These are phyloP conservation scores for Zoysia japonica DNA, from an alignment of 176 grass and related monocot genomes.

Conservation along the genomic window DNA sequence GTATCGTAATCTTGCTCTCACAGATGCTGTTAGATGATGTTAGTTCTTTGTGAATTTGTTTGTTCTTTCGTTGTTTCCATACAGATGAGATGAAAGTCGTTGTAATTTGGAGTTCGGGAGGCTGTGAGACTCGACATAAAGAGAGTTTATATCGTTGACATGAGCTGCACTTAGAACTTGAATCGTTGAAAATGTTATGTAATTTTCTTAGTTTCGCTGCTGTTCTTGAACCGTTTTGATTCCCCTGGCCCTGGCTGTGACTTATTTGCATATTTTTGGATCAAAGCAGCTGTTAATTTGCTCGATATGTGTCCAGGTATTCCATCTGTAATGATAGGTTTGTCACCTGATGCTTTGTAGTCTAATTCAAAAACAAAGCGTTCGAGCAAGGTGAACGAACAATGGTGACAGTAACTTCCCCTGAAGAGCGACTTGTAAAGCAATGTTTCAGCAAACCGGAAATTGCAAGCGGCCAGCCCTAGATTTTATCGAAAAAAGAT, in stretches of 20 bases:
- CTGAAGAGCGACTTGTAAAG: no score
- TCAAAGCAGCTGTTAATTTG: neutral
- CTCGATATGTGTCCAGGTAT: neutral
- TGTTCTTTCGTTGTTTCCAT: conserved; percentile 38
- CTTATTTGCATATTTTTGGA: neutral
- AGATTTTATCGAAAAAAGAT: no score
- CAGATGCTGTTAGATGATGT: conserved; percentile 31
- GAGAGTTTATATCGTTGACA: neutral
- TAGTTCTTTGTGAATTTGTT: conserved; percentile 41
- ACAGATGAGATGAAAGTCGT: conserved; percentile 10
- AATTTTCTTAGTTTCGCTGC: neutral
- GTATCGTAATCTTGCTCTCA: conserved; percentile 10
- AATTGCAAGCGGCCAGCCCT: no score
- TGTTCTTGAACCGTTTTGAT: neutral
- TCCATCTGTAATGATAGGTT: neutral
- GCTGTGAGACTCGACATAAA: conserved; percentile 22
- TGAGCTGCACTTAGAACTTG: neutral
- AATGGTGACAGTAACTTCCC: no score
- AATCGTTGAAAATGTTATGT: neutral
- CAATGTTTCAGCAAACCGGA: no score
- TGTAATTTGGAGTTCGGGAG: conserved; percentile 10
- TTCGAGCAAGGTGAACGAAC: no score
- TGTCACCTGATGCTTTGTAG: no score
- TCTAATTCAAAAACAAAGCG: no score
- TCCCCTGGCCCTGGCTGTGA: neutral